phyloP scores from a whole-genome alignment of 2,329 filamentous ascomycete species.

The Emergomyces africanus region DNA sequence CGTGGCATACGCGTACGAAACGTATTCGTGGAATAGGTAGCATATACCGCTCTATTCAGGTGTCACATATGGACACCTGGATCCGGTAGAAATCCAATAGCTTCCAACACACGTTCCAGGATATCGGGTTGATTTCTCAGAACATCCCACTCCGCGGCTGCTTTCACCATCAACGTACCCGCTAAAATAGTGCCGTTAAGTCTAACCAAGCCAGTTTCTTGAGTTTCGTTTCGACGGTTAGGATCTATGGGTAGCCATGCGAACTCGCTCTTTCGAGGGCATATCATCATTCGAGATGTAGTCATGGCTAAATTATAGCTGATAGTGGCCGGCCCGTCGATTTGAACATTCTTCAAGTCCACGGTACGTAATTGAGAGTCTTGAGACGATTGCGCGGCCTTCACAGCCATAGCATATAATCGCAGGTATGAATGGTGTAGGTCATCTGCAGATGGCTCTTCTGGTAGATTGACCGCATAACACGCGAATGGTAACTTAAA shows the following conservation, averaged over 20 bases:
- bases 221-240: slow-evolving; percentile 19
- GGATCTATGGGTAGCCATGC: slow-evolving; percentile 28
- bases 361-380: neutral
- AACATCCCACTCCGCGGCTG: slow-evolving; percentile 40
- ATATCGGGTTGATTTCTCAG: slow-evolving; percentile 29
- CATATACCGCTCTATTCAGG: neutral
- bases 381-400: neutral
- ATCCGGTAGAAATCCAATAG: slow-evolving; percentile 24
- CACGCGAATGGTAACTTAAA: slow-evolving; percentile 37
- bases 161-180: slow-evolving; percentile 48
- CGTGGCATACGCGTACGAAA: neutral
- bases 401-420: slow-evolving; percentile 24
- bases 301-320: slow-evolving; percentile 50
- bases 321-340: slow-evolving; percentile 27
- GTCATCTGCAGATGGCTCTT: slow-evolving; percentile 25
- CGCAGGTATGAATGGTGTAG: slow-evolving; percentile 29
- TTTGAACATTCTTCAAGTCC: slow-evolving; percentile 12
- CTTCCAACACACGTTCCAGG: slow-evolving; percentile 32
- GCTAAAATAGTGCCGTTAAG: slow-evolving; percentile 46
- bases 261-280: slow-evolving; percentile 37
- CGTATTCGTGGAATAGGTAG: neutral
- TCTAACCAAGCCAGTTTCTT: slow-evolving; percentile 29
- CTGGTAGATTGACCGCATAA: slow-evolving; percentile 32
- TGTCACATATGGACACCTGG: neutral
- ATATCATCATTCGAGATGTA: slow-evolving; percentile 39